These are phyloP conservation scores for Staphylotrichum longicolle DNA, from an alignment of 495 filamentous ascomycete species.

Conservation along the genomic window DNA sequence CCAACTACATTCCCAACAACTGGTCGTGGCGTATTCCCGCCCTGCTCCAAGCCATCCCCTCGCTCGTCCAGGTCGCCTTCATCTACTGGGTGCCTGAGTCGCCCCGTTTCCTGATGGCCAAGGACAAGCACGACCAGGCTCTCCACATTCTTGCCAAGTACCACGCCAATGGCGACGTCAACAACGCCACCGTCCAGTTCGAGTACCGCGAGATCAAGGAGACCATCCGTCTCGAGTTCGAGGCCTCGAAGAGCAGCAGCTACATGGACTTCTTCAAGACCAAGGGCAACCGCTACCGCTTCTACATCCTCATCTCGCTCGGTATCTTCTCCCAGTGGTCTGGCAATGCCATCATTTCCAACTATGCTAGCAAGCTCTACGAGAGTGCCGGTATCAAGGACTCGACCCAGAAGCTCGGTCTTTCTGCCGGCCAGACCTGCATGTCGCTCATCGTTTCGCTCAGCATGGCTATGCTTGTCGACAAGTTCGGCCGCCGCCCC, in stretches of 20 bases:
- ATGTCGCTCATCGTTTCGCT: slow-evolving; percentile 54
- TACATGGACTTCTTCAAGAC: slow-evolving; percentile 63
- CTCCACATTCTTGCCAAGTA: slow-evolving; percentile 55
- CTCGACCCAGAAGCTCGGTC: slow-evolving; percentile 49
- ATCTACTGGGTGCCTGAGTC: slow-evolving; percentile 59
- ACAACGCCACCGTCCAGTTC: slow-evolving; percentile 58
- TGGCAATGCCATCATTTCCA: slow-evolving; percentile 65
- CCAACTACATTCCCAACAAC: slow-evolving; percentile 47
- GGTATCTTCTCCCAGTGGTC: slow-evolving; percentile 68
- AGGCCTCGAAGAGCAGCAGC: slow-evolving; percentile 43
- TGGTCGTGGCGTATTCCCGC: slow-evolving; percentile 57
- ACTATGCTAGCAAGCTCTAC: slow-evolving; percentile 61
- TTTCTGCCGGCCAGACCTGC: slow-evolving; percentile 52
- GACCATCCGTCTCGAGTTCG: slow-evolving; percentile 54
- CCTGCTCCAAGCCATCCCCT: slow-evolving; percentile 55
- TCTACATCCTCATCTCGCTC: slow-evolving; percentile 56
- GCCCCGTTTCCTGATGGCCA: slow-evolving; percentile 62
- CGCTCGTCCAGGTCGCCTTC: slow-evolving; percentile 50
- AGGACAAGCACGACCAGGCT: slow-evolving; percentile 63
- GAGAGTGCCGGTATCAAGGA: slow-evolving; percentile 55
- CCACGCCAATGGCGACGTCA: slow-evolving; percentile 56
- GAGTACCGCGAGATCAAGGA: slow-evolving; percentile 61
- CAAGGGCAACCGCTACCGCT: slow-evolving; percentile 65
- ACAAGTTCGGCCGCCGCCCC: slow-evolving; percentile 58
- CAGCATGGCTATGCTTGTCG: slow-evolving; percentile 57